phyloP scores from a whole-genome alignment of 1,284 basidiomycete species.

The Trametes pubescens region DNA sequence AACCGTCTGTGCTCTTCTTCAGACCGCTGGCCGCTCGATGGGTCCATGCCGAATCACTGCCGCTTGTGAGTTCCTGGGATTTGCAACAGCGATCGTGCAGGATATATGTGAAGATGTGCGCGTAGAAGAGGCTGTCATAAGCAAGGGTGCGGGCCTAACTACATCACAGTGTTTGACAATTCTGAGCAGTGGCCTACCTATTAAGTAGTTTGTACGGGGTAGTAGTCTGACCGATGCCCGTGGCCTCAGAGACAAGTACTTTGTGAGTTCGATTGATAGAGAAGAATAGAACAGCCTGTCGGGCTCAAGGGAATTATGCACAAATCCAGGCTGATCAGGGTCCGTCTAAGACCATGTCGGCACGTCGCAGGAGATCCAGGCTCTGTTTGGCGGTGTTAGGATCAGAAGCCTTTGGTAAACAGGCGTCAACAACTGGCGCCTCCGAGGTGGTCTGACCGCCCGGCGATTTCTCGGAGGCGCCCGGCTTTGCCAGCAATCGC shows the following conservation, averaged over 20 bases:
- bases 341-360: neutral
- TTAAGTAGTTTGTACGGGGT: too few species aligned
- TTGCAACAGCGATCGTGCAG: too few species aligned
- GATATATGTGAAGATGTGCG: too few species aligned
- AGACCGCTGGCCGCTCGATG: neutral
- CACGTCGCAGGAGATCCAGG: neutral
- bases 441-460: neutral
- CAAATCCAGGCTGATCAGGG: constrained; percentile 8
- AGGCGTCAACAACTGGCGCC: constrained; percentile 31
- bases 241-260: too few species aligned
- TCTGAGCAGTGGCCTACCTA: too few species aligned
- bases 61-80: too few species aligned
- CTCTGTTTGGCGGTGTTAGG: constrained; percentile 34
- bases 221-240: too few species aligned
- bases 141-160: too few species aligned
- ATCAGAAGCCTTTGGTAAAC: constrained; percentile 38
- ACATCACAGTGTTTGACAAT: too few species aligned
- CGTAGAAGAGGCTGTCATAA: too few species aligned
- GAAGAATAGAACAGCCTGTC: neutral
- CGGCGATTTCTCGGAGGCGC: constrained; percentile 7
- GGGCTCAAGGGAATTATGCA: neutral
- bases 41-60: neutral
- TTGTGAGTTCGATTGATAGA: too few species aligned
- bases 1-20: neutral
- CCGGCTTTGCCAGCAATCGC: constrained; percentile 15